A percentile compares a stretch with the other conserved stretches of the same genome.
These are phyloP conservation scores for Prunus mongolica DNA, from an alignment of 306 rosid species.

Conservation along the genomic window DNA sequence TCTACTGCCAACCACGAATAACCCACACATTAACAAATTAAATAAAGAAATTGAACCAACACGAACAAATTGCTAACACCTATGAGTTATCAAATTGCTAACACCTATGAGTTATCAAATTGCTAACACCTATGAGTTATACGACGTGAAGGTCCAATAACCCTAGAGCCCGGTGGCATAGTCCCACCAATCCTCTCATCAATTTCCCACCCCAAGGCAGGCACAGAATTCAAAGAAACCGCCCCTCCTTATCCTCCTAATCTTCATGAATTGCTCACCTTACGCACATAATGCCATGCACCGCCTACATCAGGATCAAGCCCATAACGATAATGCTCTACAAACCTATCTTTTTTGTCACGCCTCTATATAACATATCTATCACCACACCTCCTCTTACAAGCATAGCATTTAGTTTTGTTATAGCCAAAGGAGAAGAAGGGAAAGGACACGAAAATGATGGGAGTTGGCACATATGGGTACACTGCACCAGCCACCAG, in stretches of 20 bases:
- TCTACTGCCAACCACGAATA: too few relatives aligned
- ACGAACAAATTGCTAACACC: too few relatives aligned
- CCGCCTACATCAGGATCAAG: not conserved
- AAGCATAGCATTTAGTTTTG: not conserved
- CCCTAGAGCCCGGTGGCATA: not conserved
- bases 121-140: too few relatives aligned
- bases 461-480: slow-evolving; percentile 40
- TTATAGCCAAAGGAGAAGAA: not conserved
- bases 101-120: too few relatives aligned
- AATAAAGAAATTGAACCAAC: too few relatives aligned
- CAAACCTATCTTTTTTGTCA: slow-evolving; percentile 1
- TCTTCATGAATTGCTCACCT: not conserved
- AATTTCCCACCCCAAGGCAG: slow-evolving; percentile 28
- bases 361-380: not conserved
- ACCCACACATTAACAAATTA: too few relatives aligned
- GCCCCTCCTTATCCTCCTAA: slow-evolving; percentile 16
- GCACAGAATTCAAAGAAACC: slow-evolving; percentile 34
- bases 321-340: slow-evolving; percentile 21
- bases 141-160: not conserved
- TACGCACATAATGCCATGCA: slow-evolving; percentile 33
- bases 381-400: not conserved
- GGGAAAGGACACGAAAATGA: not conserved
- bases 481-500: slow-evolving; percentile 2
- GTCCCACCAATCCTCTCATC: not conserved
- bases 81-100: too few relatives aligned